A percentile compares a stretch with the other conserved stretches of the same genome.
phyloP scores from a whole-genome alignment of 352 stramenopile genomes.

The Aphanomyces invadans region DNA sequence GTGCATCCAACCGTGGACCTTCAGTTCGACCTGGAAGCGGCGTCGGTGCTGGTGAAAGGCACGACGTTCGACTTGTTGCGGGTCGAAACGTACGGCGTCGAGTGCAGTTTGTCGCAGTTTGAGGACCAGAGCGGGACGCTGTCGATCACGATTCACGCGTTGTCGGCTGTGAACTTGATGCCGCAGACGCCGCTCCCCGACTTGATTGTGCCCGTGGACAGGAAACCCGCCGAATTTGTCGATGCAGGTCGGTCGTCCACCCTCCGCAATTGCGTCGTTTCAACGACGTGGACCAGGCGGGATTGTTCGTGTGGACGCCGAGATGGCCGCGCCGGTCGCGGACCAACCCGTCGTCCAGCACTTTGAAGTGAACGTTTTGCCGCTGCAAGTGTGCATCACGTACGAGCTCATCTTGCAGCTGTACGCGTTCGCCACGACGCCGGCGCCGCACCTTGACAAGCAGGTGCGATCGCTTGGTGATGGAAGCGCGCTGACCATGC shows the following conservation, averaged over 20 bases:
- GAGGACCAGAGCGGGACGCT: constrained; percentile 63
- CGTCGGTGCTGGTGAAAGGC: constrained; percentile 52
- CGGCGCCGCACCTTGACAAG: constrained; percentile 29
- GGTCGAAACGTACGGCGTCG: constrained; percentile 36
- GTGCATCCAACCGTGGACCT: constrained; percentile 53
- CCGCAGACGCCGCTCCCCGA: constrained; percentile 66
- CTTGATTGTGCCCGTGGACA: constrained; percentile 35
- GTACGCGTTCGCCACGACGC: constrained; percentile 42
- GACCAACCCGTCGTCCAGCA: constrained; percentile 63
- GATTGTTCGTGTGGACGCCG: constrained; percentile 66
- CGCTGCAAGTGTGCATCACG: constrained; percentile 77
- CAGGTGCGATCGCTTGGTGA: constrained; percentile 25
- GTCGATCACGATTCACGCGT: constrained; percentile 44
- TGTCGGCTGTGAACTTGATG: constrained; percentile 58
- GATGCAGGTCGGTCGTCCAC: constrained; percentile 28
- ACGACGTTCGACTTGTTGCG: constrained; percentile 56
- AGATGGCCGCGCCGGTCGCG: constrained; percentile 52
- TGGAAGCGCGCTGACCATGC: background rate
- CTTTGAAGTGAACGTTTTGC: constrained; percentile 80
- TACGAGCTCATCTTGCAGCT: constrained; percentile 71
- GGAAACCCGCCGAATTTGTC: constrained; percentile 41
- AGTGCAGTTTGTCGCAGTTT: constrained; percentile 58
- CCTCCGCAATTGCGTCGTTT: background rate
- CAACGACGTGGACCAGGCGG: too few species aligned
- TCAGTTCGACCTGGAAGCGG: constrained; percentile 45